phyloP scores from a whole-genome alignment of 805 yeast species.

The Metschnikowia bowlesiae region DNA sequence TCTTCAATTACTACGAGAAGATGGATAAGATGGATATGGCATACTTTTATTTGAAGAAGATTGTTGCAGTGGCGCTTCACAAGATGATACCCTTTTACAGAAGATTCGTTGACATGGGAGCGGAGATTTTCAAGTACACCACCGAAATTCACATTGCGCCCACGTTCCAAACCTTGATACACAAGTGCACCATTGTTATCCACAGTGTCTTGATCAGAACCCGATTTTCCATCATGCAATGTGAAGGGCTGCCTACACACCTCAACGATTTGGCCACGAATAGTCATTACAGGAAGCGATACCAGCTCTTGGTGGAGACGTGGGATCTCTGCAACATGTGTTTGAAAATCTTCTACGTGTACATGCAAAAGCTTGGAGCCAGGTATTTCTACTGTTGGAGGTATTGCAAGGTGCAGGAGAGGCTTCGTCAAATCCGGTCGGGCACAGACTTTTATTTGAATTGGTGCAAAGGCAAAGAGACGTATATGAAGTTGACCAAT shows the following conservation, averaged over 20 bases:
- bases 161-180: constrained; percentile 14
- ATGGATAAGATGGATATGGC: constrained; percentile 30
- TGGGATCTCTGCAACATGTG: constrained; percentile 12
- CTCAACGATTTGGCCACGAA: constrained; percentile 3
- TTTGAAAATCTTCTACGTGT: constrained; percentile 7
- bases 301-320: constrained; percentile 12
- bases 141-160: constrained; percentile 17
- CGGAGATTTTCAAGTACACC: constrained; percentile 7
- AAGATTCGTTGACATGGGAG: constrained; percentile 10
- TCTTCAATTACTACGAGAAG: constrained; percentile 30
- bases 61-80: constrained; percentile 21
- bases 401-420: constrained; percentile 14
- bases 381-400: constrained; percentile 20
- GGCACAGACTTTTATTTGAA: constrained; percentile 15
- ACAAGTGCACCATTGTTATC: constrained; percentile 14
- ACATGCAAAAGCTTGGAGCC: constrained; percentile 12
- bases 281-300: constrained; percentile 9
- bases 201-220: constrained; percentile 13
- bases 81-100: constrained; percentile 21
- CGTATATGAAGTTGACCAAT: constrained; percentile 9
- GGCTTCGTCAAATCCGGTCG: constrained; percentile 7
- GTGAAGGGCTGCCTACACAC: constrained; percentile 11
- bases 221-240: constrained; percentile 12
- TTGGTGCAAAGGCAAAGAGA: constrained; percentile 16
- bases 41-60: constrained; percentile 34